Percentiles rank a stretch among this genome's conserved stretches.
Conservation (phyloP, 495 filamentous ascomycete genomes). For the Podospora sp. region DNA sequence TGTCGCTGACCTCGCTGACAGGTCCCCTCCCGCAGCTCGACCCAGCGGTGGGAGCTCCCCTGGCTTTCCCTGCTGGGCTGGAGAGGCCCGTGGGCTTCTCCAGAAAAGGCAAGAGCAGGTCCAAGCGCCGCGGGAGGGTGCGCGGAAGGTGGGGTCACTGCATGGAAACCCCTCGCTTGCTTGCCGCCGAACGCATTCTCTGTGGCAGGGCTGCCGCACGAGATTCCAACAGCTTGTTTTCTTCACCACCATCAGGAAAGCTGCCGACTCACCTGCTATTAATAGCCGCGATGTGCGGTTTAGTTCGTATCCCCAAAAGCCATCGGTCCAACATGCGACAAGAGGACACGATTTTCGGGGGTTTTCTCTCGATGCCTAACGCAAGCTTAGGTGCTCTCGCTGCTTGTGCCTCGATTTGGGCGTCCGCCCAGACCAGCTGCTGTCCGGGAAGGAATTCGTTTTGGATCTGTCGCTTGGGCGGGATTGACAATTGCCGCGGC, state of each 20-base stretch:
- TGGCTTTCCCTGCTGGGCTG: background rate
- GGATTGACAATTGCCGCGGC: slow-evolving; percentile 4
- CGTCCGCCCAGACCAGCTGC: background rate
- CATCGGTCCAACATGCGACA: background rate
- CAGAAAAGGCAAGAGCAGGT: background rate
- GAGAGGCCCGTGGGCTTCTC: background rate
- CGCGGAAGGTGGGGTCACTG: background rate
- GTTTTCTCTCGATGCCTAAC: background rate
- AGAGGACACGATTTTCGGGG: background rate
- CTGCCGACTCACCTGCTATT: background rate
- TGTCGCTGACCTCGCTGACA: background rate
- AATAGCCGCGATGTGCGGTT: background rate
- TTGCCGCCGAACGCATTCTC: background rate
- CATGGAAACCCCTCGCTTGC: background rate
- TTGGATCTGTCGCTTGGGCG: slow-evolving; percentile 1
- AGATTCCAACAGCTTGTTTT: background rate
- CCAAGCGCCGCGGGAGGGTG: background rate
- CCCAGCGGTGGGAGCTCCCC: background rate
- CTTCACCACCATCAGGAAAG: background rate
- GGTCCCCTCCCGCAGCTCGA: background rate
- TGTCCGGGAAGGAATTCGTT: background rate
- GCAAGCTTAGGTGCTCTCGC: background rate
- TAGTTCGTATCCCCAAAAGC: background rate
- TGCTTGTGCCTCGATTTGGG: background rate
- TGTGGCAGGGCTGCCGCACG: background rate